Evolutionary conservation across 495 filamentous ascomycete species (phyloP).

Genomic region (Penicillium chermesinum): DNA sequence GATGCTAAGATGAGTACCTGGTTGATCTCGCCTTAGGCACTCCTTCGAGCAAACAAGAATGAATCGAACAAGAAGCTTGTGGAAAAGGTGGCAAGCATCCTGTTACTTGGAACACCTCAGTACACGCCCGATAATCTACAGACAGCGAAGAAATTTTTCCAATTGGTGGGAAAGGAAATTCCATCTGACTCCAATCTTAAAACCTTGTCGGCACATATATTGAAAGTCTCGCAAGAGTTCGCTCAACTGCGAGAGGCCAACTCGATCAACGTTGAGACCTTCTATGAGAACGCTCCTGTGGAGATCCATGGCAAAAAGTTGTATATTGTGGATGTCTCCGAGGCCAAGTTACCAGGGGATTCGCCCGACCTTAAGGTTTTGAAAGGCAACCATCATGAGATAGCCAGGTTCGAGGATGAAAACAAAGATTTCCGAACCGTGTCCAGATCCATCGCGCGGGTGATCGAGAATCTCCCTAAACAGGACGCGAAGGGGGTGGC

Average conservation of each 20-base stretch:
- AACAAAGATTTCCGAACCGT: not conserved
- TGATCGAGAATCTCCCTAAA: not conserved
- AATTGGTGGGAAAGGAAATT: not conserved
- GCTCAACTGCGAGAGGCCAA: not conserved
- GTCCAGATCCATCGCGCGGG: not conserved
- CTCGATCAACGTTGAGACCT: not conserved
- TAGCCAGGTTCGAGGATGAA: not conserved
- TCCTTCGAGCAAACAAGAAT: not conserved
- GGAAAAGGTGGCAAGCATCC: not conserved
- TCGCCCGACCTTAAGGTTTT: not conserved
- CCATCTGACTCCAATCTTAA: not conserved
- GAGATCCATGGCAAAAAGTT: not conserved
- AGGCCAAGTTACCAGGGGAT: not conserved
- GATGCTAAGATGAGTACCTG: no score
- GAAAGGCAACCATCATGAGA: not conserved
- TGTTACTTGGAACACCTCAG: not conserved
- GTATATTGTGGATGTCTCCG: not conserved
- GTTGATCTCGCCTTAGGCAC: no score
- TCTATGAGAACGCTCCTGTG: not conserved
- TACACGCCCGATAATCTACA: not conserved
- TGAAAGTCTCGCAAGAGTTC: not conserved
- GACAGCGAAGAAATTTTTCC: not conserved
- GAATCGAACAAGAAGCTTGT: not conserved
- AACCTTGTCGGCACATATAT: not conserved
- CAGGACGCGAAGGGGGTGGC: not conserved